phyloP scores from a whole-genome alignment of 139 green algal genomes.

The Pedinophyceae sp. region DNA sequence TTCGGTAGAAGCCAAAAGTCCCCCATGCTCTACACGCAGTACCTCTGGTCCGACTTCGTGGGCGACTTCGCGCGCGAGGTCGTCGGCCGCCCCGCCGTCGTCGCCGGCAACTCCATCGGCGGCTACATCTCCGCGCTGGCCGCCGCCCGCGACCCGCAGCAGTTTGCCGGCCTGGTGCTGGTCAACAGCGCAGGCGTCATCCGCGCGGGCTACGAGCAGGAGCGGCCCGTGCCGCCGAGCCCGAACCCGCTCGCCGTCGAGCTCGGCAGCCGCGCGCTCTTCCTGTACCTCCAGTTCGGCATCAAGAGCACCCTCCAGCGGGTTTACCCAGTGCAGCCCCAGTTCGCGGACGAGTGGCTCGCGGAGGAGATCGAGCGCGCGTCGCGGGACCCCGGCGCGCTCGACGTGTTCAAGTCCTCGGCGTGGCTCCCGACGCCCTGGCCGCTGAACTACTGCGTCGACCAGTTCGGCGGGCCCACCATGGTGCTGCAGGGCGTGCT shows the following conservation, averaged over 20 bases:
- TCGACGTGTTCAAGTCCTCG: conserved; percentile 45
- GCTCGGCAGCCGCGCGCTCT: conserved; percentile 11
- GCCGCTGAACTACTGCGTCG: conserved; percentile 66
- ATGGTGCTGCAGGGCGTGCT: conserved; percentile 50
- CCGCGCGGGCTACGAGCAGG: conserved; percentile 9
- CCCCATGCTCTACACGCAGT: conserved; percentile 57
- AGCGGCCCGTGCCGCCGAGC: neutral
- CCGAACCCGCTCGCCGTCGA: conserved; percentile 8
- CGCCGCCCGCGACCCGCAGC: conserved; percentile 20
- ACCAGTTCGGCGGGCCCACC: conserved; percentile 41
- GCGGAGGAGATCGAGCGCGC: conserved; percentile 52
- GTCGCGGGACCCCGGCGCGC: conserved; percentile 36
- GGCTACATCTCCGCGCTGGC: conserved; percentile 64
- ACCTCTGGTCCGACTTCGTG: conserved; percentile 64
- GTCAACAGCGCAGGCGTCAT: conserved; percentile 41
- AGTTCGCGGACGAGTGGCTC: conserved; percentile 62
- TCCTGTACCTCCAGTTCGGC: conserved; percentile 7
- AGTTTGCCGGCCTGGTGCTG: conserved; percentile 38
- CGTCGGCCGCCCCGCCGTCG: conserved; percentile 53
- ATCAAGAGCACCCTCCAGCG: conserved; percentile 5
- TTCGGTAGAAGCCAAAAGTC: conserved; percentile 79
- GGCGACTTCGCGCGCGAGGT: conserved; percentile 45
- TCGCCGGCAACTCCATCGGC: conserved; percentile 93
- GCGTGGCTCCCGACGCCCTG: conserved; percentile 74
- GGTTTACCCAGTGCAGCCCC: conserved; percentile 54